Evolutionary conservation across 108 stramenopile species (phyloP).

Genomic region (Bacterosira constricta): DNA sequence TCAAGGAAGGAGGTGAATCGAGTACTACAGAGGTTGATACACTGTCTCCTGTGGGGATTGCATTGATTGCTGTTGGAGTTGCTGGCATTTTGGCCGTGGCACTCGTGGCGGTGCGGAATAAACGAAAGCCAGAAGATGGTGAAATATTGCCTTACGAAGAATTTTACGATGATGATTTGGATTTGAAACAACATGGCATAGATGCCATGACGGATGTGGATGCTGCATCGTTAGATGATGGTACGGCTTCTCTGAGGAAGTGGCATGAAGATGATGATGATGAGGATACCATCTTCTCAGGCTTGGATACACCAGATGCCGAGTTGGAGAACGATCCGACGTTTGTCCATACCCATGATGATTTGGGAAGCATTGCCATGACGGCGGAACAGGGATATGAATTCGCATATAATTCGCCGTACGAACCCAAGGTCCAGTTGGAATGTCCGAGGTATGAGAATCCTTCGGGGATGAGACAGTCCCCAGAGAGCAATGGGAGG

Average conservation of each 20-base stretch:
- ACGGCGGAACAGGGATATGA: constrained; percentile 15
- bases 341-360: constrained; percentile 19
- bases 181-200: constrained; percentile 2
- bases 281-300: constrained; percentile 25
- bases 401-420: background rate
- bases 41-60: constrained; percentile 13
- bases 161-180: constrained; percentile 28
- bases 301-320: background rate
- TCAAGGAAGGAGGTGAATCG: background rate
- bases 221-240: background rate
- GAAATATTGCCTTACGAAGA: constrained; percentile 24
- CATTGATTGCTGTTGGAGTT: background rate
- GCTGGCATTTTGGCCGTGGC: constrained; percentile 13
- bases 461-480: constrained; percentile 10
- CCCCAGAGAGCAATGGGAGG: constrained; percentile 2
- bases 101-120: background rate
- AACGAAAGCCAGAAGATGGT: background rate
- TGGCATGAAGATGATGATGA: background rate
- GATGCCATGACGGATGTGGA: constrained; percentile 2
- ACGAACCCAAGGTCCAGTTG: background rate
- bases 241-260: background rate
- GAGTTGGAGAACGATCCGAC: background rate
- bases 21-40: background rate
- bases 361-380: constrained; percentile 3
- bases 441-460: constrained; percentile 17